These are phyloP conservation scores for Aspergillus cristatus DNA, from an alignment of 495 filamentous ascomycete genomes.

Conservation along the genomic window DNA sequence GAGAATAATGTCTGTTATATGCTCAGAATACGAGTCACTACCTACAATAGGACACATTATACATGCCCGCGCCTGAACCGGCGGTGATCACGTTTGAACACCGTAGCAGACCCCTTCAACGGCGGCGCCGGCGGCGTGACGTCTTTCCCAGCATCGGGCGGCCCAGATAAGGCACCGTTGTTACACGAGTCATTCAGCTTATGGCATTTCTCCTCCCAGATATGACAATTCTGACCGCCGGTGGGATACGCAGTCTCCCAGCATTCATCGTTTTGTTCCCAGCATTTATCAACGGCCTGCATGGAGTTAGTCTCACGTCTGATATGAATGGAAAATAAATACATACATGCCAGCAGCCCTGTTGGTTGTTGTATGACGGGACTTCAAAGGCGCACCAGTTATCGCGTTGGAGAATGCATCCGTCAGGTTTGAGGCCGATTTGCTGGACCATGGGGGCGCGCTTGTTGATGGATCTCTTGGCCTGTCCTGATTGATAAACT, in stretches of 20 bases:
- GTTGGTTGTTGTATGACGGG: conserved; percentile 38
- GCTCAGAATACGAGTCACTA: too few relatives aligned
- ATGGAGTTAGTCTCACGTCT: background rate
- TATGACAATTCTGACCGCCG: conserved; percentile 45
- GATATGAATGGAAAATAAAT: conserved; percentile 1
- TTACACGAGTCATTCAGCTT: conserved; percentile 39
- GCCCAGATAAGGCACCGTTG: conserved; percentile 41
- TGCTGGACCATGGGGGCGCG: conserved; percentile 6
- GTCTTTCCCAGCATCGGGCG: conserved; percentile 44
- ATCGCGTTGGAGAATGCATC: conserved; percentile 53
- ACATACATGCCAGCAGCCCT: conserved; percentile 47
- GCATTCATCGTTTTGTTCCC: conserved; percentile 45
- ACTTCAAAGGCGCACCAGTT: conserved; percentile 64
- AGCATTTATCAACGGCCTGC: conserved; percentile 43
- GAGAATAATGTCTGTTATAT: too few relatives aligned
- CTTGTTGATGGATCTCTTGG: conserved; percentile 2
- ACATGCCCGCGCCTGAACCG: too few relatives aligned
- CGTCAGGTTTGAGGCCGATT: conserved; percentile 34
- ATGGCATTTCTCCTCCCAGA: conserved; percentile 53
- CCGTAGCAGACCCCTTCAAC: background rate
- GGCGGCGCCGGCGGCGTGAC: conserved; percentile 23
- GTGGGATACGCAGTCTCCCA: conserved; percentile 47
- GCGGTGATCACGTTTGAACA: too few relatives aligned
- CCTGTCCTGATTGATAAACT: conserved; percentile 22
- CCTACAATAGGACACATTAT: too few relatives aligned